phyloP scores from a whole-genome alignment of 345 rosid genomes.

The Stellera chamaejasme region DNA sequence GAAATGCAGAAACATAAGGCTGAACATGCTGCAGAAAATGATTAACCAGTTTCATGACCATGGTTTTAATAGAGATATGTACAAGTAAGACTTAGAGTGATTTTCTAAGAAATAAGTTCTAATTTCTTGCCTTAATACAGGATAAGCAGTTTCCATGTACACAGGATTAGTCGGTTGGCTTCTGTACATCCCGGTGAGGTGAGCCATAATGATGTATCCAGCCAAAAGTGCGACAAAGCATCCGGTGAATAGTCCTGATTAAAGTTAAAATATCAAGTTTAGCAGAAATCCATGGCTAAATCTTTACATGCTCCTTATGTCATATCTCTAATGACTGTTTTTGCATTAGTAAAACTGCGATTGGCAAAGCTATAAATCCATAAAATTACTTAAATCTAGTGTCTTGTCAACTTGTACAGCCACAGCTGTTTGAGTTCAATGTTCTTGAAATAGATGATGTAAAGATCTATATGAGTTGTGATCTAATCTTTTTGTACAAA shows the following conservation, averaged over 20 bases:
- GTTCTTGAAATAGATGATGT: too few relatives aligned
- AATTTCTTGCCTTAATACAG: conserved; percentile 78
- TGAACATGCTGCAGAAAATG: conserved; percentile 80
- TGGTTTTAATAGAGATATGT: neutral
- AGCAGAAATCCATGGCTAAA: too few relatives aligned
- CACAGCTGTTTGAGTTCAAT: too few relatives aligned
- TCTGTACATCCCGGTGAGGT: conserved; percentile 74
- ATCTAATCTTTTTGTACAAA: too few relatives aligned
- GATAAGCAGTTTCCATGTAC: conserved; percentile 96
- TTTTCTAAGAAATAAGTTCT: neutral
- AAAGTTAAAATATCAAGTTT: conserved; percentile 8
- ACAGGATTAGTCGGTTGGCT: conserved; percentile 41
- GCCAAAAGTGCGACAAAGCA: conserved; percentile 83
- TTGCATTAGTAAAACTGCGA: too few relatives aligned
- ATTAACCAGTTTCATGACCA: neutral
- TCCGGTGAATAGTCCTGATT: conserved; percentile 86
- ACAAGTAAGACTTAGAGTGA: neutral
- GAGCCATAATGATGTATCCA: conserved; percentile 88
- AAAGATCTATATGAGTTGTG: too few relatives aligned
- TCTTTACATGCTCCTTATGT: too few relatives aligned
- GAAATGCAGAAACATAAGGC: conserved; percentile 74
- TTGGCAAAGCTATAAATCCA: too few relatives aligned
- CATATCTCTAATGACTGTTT: too few relatives aligned
- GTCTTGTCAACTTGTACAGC: too few relatives aligned
- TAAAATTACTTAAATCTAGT: too few relatives aligned